Evolutionary conservation across 306 rosid species (phyloP), one percentile per base, ranked within the genome.

Genomic region (Phaseolus lunatus): DNA sequence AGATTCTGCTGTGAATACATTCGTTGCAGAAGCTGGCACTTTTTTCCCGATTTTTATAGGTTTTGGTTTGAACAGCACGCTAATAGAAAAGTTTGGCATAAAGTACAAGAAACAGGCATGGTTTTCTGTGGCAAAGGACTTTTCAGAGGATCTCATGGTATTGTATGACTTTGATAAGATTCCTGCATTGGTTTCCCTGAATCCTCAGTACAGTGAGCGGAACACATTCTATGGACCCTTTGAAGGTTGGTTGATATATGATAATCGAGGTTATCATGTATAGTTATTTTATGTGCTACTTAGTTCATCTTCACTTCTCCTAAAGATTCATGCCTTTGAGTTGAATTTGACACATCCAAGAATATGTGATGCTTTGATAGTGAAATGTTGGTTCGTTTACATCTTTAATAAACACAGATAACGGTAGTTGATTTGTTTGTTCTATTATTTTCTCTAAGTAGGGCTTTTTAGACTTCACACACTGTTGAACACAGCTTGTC

Each of bases 51-150:
- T 89, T 68, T 96, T 56, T 80, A 84, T 96, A 61, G 98, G 98
- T 29, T 96, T 96, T 83, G 99, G 97, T 61, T 83, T 96, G 85
- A 63, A 89, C 14, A 85, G 76, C 73, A 86, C 96, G 0, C 3
- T 85, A 62, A 80, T 96, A 70, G 90, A 91, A 33, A 81, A 81
- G 58, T 65, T 88, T 4, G 98, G 89, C 48, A 11, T 70, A 73
- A 89, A 91, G 82, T 92, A 91, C 79, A 92, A 89, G 92, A 92
- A 87, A 47, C 91, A 86, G 83, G 98, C 99, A 44, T 96, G 98
- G 99, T 96, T 96, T 84, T 85, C 97, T 9, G 97, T 96, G 80
- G 98, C 94, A 26, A 91, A 88, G 85, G 97, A 85, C 73, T 91
- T 96, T 81, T 91, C 99, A 0, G 99, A 92, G 88, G 96, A 96